phyloP scores from a whole-genome alignment of 2,329 filamentous ascomycete species.

The Diplodia sapinea region DNA sequence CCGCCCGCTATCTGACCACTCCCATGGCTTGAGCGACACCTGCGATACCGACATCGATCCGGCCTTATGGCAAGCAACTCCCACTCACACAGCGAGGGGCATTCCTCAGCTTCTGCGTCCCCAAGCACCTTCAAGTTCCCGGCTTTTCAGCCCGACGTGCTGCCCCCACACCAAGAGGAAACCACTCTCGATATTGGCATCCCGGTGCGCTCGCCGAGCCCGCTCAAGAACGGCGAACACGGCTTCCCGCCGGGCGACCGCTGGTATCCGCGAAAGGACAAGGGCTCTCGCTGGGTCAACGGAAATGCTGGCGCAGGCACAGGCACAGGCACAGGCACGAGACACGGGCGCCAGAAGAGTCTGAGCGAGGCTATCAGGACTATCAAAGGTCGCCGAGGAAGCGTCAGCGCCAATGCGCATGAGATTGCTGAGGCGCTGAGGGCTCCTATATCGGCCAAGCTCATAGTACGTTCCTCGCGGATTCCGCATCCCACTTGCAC shows the following conservation, averaged over 20 bases:
- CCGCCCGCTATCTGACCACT: conserved; percentile 1
- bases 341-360: conserved; percentile 81
- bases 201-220: conserved; percentile 30
- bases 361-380: conserved; percentile 85
- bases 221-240: conserved; percentile 32
- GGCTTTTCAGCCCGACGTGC: conserved; percentile 51
- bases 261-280: conserved; percentile 67
- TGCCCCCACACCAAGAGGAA: conserved; percentile 46
- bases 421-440: conserved; percentile 90
- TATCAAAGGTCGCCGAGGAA: conserved; percentile 79
- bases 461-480: conserved; percentile 69
- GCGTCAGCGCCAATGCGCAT: conserved; percentile 89
- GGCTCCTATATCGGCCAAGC: conserved; percentile 84
- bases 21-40: conserved; percentile 31
- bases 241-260: conserved; percentile 52
- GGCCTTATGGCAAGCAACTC: conserved; percentile 31
- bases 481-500: conserved; percentile 37
- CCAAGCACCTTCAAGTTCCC: conserved; percentile 53
- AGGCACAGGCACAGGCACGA: conserved; percentile 25
- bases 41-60: conserved; percentile 13
- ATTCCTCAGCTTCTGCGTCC: conserved; percentile 34
- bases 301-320: conserved; percentile 33
- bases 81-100: conserved; percentile 17
- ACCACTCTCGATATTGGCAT: conserved; percentile 29
- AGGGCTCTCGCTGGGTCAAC: conserved; percentile 53